Evolutionary conservation across 768 basidiomycete species (phyloP).

Genomic region (Gymnopilus junonius): DNA sequence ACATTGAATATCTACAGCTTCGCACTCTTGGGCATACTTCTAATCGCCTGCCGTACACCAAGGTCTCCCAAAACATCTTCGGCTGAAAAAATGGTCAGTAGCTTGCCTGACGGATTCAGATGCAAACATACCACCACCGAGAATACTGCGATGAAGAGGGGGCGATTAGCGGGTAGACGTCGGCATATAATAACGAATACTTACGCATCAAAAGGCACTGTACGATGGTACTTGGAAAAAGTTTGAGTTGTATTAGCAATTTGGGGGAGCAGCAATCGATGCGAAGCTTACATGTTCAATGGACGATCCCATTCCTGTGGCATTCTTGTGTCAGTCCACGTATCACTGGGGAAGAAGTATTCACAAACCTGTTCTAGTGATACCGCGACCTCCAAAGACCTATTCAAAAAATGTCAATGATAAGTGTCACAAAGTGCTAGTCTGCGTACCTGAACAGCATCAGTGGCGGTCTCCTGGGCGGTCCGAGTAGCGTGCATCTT

Average conservation of each 20-base stretch:
- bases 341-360: background rate
- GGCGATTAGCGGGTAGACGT: background rate
- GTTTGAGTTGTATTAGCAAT: constrained; percentile 8
- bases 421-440: background rate
- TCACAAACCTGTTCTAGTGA: constrained; percentile 79
- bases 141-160: constrained; percentile 38
- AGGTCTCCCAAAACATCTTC: constrained; percentile 84
- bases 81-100: constrained; percentile 40
- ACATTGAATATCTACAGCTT: constrained; percentile 49
- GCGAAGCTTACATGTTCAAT: constrained; percentile 62
- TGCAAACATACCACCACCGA: constrained; percentile 61
- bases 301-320: constrained; percentile 59
- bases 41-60: constrained; percentile 81
- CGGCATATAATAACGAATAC: constrained; percentile 17
- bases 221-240: constrained; percentile 58
- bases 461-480: constrained; percentile 67
- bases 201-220: constrained; percentile 66
- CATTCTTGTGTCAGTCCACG: constrained; percentile 6
- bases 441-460: constrained; percentile 63
- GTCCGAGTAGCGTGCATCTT: constrained; percentile 70
- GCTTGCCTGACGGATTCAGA: constrained; percentile 1
- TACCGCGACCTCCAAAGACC: constrained; percentile 88
- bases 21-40: constrained; percentile 73
- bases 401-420: constrained; percentile 18
- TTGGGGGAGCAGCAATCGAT: background rate